Evolutionary conservation across 164 flowering plant genomes (phyloP).

Genomic region (Piper longum): DNA sequence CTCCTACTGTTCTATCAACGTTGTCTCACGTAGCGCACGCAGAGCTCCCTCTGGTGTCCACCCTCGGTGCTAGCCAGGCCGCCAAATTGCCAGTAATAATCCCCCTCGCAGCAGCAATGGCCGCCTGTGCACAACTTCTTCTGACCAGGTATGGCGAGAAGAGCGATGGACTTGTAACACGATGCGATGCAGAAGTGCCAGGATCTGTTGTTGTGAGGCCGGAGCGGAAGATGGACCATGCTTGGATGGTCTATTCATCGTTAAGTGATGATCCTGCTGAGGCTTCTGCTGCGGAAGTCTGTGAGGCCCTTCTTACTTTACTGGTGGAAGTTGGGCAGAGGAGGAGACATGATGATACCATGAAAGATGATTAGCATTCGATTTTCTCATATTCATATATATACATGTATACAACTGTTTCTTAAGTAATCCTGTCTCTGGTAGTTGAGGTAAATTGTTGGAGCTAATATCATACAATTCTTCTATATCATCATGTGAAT

Average conservation of each 20-base stretch:
- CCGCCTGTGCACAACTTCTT: constrained; percentile 85
- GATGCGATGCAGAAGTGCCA: constrained; percentile 97
- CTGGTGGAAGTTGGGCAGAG: constrained; percentile 61
- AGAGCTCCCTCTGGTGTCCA: constrained; percentile 38
- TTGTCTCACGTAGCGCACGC: constrained; percentile 88
- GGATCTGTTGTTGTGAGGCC: constrained; percentile 83
- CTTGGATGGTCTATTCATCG: constrained; percentile 94
- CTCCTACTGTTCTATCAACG: constrained; percentile 72
- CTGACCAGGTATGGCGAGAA: constrained; percentile 75
- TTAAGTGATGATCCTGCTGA: constrained; percentile 51
- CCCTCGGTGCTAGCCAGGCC: constrained; percentile 21
- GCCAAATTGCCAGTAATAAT: constrained; percentile 72
- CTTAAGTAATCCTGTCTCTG: too few species aligned
- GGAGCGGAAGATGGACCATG: constrained; percentile 72
- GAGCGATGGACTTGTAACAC: constrained; percentile 88
- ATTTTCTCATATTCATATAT: background rate
- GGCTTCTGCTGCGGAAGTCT: constrained; percentile 78
- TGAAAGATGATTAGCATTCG: constrained; percentile 33
- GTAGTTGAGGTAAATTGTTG: too few species aligned
- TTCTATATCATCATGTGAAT: too few species aligned
- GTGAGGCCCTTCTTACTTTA: constrained; percentile 73
- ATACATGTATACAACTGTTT: too few species aligned
- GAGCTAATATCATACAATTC: too few species aligned
- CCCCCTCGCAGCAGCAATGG: constrained; percentile 91
- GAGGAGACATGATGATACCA: constrained; percentile 31